A percentile compares a stretch with the other conserved stretches of the same genome.
Evolutionary conservation across 2,329 filamentous ascomycete genomes (phyloP).

Genomic region (Incumbomyces delicatus): DNA sequence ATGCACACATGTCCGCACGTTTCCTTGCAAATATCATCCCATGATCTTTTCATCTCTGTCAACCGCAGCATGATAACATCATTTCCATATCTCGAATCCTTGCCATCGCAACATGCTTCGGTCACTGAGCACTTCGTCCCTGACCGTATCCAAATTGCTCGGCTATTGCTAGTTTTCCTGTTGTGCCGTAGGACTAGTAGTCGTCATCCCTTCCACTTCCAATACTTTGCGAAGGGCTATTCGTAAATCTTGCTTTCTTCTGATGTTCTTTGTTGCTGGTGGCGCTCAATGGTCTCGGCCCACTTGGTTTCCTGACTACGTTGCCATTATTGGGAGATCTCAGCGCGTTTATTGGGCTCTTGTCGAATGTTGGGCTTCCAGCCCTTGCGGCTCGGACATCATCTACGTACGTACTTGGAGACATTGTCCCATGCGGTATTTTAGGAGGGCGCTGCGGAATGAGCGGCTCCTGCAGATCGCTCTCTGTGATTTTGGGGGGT

Average conservation of each 20-base stretch:
- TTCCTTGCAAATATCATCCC: too few species aligned
- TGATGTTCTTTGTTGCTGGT: conserved; percentile 20
- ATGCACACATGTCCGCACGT: too few species aligned
- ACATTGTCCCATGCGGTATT: conserved; percentile 14
- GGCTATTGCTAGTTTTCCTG: background rate
- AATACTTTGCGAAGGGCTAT: conserved; percentile 23
- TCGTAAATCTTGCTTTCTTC: conserved; percentile 31
- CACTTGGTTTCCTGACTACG: conserved; percentile 35
- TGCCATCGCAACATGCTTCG: too few species aligned
- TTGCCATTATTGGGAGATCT: conserved; percentile 24
- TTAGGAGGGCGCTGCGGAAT: conserved; percentile 43
- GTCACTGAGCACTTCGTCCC: background rate
- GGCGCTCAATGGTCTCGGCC: conserved; percentile 36
- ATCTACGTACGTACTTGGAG: conserved; percentile 28
- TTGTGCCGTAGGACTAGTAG: background rate
- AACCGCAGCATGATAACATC: too few species aligned
- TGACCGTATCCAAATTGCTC: background rate
- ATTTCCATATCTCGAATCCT: too few species aligned
- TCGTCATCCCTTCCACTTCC: background rate
- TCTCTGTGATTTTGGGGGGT: conserved; percentile 40
- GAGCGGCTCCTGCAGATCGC: conserved; percentile 40
- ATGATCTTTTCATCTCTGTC: too few species aligned
- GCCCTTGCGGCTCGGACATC: conserved; percentile 30
- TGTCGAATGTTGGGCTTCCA: conserved; percentile 21
- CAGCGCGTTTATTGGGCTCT: conserved; percentile 22